These are phyloP conservation scores for Apiospora malaysiana DNA, from an alignment of 2,329 filamentous ascomycete genomes.

Conservation along the genomic window DNA sequence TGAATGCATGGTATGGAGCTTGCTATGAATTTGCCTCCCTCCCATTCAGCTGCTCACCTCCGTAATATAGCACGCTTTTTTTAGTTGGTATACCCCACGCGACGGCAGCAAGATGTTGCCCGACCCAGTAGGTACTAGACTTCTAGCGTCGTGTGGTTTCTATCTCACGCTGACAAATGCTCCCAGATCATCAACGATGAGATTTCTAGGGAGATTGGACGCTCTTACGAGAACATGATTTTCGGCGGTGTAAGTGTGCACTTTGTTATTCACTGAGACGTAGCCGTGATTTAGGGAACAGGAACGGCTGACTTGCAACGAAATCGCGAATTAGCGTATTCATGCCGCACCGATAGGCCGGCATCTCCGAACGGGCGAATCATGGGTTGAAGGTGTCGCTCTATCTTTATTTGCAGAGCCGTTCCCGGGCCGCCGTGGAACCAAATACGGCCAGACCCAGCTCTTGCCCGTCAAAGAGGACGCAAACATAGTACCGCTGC, in stretches of 20 bases:
- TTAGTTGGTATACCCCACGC: not conserved
- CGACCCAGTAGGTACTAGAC: not conserved
- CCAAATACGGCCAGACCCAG: not conserved
- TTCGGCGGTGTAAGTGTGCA: slow-evolving; percentile 6
- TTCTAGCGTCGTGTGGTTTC: not conserved
- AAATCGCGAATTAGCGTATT: not conserved
- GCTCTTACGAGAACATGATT: not conserved
- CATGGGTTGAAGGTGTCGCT: not conserved
- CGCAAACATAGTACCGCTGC: not conserved
- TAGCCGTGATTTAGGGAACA: too few species aligned
- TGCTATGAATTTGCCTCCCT: not conserved
- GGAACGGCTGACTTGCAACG: not conserved
- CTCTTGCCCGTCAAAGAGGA: not conserved
- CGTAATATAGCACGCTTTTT: not conserved
- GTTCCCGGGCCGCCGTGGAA: not conserved
- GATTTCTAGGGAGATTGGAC: not conserved
- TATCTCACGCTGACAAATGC: not conserved
- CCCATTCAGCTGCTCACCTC: not conserved
- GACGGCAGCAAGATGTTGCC: not conserved
- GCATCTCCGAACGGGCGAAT: not conserved
- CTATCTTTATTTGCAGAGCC: not conserved
- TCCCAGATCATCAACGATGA: not conserved
- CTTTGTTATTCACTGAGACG: too few species aligned
- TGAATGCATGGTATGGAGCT: not conserved
- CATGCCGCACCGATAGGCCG: not conserved